phyloP scores from a whole-genome alignment of 331 rosid species.

The Saraca asoca region DNA sequence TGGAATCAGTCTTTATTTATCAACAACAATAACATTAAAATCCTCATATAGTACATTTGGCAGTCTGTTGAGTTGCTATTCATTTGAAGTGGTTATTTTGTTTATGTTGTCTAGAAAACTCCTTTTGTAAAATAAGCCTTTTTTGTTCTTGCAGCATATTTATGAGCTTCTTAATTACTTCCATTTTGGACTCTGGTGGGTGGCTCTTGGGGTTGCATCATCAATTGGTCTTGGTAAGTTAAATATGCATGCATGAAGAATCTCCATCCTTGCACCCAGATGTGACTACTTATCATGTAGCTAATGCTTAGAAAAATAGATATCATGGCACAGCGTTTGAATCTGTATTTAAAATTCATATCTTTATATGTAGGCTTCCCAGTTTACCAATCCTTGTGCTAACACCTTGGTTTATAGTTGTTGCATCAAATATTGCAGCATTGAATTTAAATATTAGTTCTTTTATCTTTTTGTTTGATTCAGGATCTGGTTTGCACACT shows the following conservation, averaged over 20 bases:
- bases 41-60: not conserved
- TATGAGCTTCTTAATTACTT: conserved; percentile 77
- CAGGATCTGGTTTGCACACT: conserved; percentile 99
- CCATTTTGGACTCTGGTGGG: conserved; percentile 89
- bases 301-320: conserved; percentile 5
- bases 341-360: conserved; percentile 21
- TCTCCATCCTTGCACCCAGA: conserved; percentile 7
- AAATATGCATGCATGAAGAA: conserved; percentile 12
- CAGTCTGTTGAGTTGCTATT: conserved; percentile 6
- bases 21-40: not conserved
- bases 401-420: too few species aligned
- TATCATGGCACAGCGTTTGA: conserved; percentile 22
- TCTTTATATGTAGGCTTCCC: not conserved
- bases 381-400: too few species aligned
- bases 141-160: conserved; percentile 65
- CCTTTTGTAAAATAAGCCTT: conserved; percentile 6
- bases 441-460: too few species aligned
- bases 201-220: conserved; percentile 93
- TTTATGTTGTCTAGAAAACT: not conserved
- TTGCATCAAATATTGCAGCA: too few species aligned
- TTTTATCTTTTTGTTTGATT: not conserved
- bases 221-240: conserved; percentile 95
- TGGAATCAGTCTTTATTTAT: not conserved
- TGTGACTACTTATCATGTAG: conserved; percentile 32
- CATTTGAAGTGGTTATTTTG: conserved; percentile 10